A percentile compares a stretch with the other conserved stretches of the same genome.
These are phyloP conservation scores for Stygiomarasmius scandens DNA, from an alignment of 1,284 basidiomycete species.

Conservation along the genomic window DNA sequence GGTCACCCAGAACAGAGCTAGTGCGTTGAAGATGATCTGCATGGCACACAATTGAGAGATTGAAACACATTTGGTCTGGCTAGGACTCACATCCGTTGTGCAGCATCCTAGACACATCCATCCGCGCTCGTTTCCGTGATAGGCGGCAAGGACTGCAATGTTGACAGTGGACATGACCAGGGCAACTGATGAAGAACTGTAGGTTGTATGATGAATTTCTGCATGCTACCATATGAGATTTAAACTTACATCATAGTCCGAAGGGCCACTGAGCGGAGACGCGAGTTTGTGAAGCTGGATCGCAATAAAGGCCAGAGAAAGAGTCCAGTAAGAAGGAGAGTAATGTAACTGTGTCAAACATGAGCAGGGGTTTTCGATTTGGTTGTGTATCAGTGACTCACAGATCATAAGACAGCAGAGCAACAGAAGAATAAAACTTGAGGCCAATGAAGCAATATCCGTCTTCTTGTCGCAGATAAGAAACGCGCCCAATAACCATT, in stretches of 20 bases:
- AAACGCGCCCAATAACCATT: neutral
- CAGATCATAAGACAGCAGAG: conserved; percentile 14
- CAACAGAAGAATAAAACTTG: conserved; percentile 19
- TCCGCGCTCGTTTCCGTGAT: conserved; percentile 10
- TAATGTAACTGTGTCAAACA: conserved; percentile 31
- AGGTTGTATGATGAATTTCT: conserved; percentile 36
- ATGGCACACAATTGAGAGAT: too few species aligned
- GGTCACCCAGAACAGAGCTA: conserved; percentile 9
- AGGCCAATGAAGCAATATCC: conserved; percentile 50
- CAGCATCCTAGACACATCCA: conserved; percentile 14
- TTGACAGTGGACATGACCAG: neutral
- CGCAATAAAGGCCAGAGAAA: conserved; percentile 47
- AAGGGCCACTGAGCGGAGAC: conserved; percentile 34
- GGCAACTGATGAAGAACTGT: neutral
- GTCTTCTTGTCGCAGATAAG: conserved; percentile 29
- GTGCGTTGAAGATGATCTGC: conserved; percentile 4
- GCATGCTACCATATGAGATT: conserved; percentile 35
- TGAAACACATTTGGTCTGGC: too few species aligned
- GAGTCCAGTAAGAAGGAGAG: conserved; percentile 41
- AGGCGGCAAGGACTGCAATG: neutral
- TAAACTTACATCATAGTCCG: conserved; percentile 43
- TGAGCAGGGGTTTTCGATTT: neutral
- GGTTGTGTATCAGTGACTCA: neutral
- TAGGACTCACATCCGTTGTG: conserved; percentile 10
- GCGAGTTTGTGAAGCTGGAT: conserved; percentile 30